Base-by-base conservation (phyloP, 1,139 yeast genomes). In the Magnusiomyces suaveolens region DNA sequence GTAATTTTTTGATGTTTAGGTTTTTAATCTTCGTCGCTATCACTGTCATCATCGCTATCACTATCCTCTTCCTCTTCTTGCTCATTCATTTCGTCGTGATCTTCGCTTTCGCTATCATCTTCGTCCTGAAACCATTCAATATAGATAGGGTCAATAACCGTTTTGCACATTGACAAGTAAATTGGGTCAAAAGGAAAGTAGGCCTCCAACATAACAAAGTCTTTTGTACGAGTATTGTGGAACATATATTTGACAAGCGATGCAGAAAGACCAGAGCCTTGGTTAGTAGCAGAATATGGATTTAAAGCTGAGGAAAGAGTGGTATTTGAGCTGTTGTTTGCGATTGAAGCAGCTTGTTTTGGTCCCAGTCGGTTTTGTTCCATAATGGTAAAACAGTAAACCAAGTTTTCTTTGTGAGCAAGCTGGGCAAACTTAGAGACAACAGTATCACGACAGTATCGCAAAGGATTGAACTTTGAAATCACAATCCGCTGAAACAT, bases 101-200 rank as follows among this genome's bases (percentile, higher is more conserved):
- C 69, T 20, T 64, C 68, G 24, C 83, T 89, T 55, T 77, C 76
- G 46, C 81, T 87, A 57, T 83, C 84, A 49, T 83, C 88, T 25
- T 76, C 72, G 14, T 75, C 79, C 52, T 82, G 88, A 49, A 79
- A 82, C 98, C 98, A 92, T 64, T 89, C 95, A 32, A 89, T 81
- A 66, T 84, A 88, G 54, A 76, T 75, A 43, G 75, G 78, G 33
- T 75, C 72, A 58, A 84, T 71, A 43, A 82, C 73, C 25, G 70
- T 70, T 62, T 82, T 81, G 55, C 88, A 78, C 24, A 70, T 70
- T 49, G 84, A 86, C 60, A 92, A 76, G 52, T 86, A 81, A 60
- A 92, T 72, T 0, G 98, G 98, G 72, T 92, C 98, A 68, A 87
- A 92, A 14, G 98, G 98, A 70, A 92, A 92, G 68, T 88, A 92